These are phyloP conservation scores for Blepharisma undulans DNA, from an alignment of 169 alveolate genomes.

Conservation along the genomic window DNA sequence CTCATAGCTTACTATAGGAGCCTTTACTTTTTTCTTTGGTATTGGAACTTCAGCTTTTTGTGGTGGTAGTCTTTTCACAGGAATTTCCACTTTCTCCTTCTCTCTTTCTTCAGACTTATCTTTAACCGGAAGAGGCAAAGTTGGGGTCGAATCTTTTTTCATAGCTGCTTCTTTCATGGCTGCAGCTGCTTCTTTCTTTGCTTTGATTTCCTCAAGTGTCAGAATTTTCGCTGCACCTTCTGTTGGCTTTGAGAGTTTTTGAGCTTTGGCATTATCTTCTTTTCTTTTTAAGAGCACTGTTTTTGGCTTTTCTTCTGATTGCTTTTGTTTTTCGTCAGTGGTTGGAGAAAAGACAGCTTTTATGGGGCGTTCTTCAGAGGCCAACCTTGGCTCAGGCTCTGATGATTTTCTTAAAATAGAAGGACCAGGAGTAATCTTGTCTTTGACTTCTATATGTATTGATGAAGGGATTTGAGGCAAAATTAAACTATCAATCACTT, in stretches of 20 bases:
- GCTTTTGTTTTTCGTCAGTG: not conserved
- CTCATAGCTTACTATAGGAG: not conserved
- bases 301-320: not conserved
- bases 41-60: not conserved
- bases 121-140: constrained; percentile 1
- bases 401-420: not conserved
- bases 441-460: not conserved
- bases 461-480: not conserved
- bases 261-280: not conserved
- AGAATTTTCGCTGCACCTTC: not conserved
- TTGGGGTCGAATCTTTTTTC: not conserved
- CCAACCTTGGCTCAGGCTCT: not conserved
- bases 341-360: not conserved
- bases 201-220: constrained; percentile 31
- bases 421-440: not conserved
- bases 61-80: constrained; percentile 1
- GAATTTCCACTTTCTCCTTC: not conserved
- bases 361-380: not conserved
- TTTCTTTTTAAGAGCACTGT: not conserved
- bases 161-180: not conserved
- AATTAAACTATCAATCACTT: not conserved
- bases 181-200: not conserved
- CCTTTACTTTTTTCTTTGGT: not conserved
- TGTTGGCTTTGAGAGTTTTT: not conserved
- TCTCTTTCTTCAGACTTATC: not conserved